Evolutionary conservation across 768 basidiomycete species (phyloP), one percentile per base, ranked within the genome.

Genomic region (Amanita jacksonii): DNA sequence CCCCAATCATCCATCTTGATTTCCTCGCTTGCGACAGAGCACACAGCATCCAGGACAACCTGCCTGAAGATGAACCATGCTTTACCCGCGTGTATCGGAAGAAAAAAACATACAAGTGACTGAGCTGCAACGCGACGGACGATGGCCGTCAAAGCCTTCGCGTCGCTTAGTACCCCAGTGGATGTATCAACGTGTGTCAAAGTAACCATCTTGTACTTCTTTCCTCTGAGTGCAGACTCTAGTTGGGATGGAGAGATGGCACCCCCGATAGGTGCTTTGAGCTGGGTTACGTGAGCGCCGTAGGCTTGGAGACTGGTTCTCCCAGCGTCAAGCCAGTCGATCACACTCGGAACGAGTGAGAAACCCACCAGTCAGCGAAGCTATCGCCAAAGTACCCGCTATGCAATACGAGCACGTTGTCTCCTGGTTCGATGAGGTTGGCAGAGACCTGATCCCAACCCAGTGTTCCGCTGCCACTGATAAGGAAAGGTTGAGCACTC

Each of bases 361-460:
- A 51, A 46, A 61, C 74, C 45, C 52, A 87, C 88, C 89, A 93
- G 34, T 93, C 87, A 20, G 77, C 72, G 54, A 94, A 92, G 52
- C 83, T 76, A 56, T 94, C 88, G 10, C 88, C 93, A 59, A 98
- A 98, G 70, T 97, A 97, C 5, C 94, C 94, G 16, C 78, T 81
- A 63, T 90, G 79, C 38, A 96, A 69, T 0, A 97, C 87, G 40
- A 96, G 77, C 16, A 72, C 87, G 47, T 78, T 66, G 52, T 91
- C 84, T 43, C 81, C 81, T 3, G 74, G 72, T 54, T 86, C 82
- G n/a, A 97, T 71, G 43, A 99, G 73, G 62, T 98, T 98, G 6
- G 89, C 77, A 0, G 89, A 81, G 31, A 92, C 89, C 76, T 89
- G 85, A 61, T 97, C 93, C 92, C 93, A 98, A 22, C 96, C 96